Base-by-base conservation (phyloP, 202 grass and related monocot species). In the Dendrocalamus latiflorus region DNA sequence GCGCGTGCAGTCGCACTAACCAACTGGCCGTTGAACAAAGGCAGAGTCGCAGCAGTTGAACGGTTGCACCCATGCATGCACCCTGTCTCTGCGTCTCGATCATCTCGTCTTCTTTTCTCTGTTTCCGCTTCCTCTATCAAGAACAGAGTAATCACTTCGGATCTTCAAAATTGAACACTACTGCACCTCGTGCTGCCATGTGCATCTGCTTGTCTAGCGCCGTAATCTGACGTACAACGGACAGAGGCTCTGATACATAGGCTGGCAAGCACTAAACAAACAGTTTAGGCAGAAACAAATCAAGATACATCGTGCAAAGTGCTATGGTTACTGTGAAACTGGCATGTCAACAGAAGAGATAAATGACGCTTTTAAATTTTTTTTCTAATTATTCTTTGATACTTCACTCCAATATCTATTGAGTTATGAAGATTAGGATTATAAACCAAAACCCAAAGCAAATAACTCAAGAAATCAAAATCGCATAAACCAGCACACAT, bases 141-240 rank as follows among this genome's bases (percentile, higher is more conserved):
- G 21, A 68, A 21, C 43, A 68, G n/a, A 7, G 18, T 65, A 36
- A 38, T 34, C 21, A 59, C 22, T 2, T 60, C 9, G 53, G 53
- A 55, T 55, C 53, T 55, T 55, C 53, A 12, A n/a, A n/a, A n/a
- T n/a, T n/a, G 3, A 22, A 57, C 1, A 10, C 54, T 22, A 57
- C 9, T 57, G 36, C 71, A 41, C 56, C 83, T 9, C 68, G 18
- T 5, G 47, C 75, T 63, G 41, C 41, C 83, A 73, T 70, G 84
- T 73, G 76, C 75, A 13, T 80, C 59, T 66, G 20, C 59, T 30
- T 86, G 68, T 74, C 84, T 44, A 22, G 84, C 57, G 76, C 76
- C 84, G 76, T 45, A 86, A 73, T 80, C 75, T 69, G 68, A 80
- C 58, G 84, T 51, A 16, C 25, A 45, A 24, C 65, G 22, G 70